phyloP scores from a whole-genome alignment of 1,139 yeast species.

The Blastobotrys apis region DNA sequence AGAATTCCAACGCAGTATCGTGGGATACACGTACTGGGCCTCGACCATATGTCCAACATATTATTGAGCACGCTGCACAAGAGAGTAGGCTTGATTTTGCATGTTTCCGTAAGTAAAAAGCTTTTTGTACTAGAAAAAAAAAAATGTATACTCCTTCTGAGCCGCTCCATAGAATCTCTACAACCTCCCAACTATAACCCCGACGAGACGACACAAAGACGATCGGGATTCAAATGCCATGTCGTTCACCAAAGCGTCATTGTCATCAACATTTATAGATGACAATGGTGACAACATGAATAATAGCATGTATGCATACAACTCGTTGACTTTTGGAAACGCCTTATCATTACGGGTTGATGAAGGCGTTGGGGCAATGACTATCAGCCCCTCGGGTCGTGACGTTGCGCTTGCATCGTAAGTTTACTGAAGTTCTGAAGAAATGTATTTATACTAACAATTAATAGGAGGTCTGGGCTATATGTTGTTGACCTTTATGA shows the following conservation, averaged over 20 bases:
- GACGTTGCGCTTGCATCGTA: slow-evolving; percentile 88
- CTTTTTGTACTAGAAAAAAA: neutral
- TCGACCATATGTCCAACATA: slow-evolving; percentile 24
- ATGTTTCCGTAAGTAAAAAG: slow-evolving; percentile 12
- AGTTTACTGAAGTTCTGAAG: slow-evolving; percentile 18
- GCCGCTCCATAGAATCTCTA: too few species aligned
- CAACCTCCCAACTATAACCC: neutral
- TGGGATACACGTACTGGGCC: slow-evolving; percentile 30
- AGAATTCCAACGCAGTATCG: slow-evolving; percentile 25
- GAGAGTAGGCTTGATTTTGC: slow-evolving; percentile 17
- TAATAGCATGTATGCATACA: slow-evolving; percentile 4
- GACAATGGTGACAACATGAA: neutral
- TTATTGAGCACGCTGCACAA: slow-evolving; percentile 22
- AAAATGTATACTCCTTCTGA: too few species aligned
- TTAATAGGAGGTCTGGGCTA: slow-evolving; percentile 61
- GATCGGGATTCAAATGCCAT: neutral
- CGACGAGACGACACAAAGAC: neutral
- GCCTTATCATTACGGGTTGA: slow-evolving; percentile 80
- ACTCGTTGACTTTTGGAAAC: slow-evolving; percentile 26
- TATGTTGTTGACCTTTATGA: slow-evolving; percentile 90
- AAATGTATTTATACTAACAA: neutral
- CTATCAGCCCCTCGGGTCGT: slow-evolving; percentile 86
- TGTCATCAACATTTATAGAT: slow-evolving; percentile 2
- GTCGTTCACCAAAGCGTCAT: slow-evolving; percentile 11
- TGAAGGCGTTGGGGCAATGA: slow-evolving; percentile 90